Conservation (phyloP, 306 rosid species). For the Lathyrus aphaca region DNA sequence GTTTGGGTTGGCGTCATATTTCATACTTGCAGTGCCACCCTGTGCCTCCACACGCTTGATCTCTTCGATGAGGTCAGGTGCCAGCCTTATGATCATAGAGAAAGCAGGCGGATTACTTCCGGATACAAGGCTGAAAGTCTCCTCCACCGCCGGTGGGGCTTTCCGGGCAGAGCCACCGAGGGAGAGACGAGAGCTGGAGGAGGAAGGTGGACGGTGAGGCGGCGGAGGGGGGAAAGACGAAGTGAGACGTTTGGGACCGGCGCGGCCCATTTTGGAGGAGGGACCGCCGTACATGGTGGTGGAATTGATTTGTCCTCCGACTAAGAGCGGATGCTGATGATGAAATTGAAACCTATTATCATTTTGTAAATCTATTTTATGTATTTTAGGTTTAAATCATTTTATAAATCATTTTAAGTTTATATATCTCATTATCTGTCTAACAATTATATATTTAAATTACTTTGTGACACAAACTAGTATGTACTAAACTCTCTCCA, state of each 20-base stretch:
- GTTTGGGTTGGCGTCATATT: constrained; percentile 62
- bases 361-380: too few species aligned
- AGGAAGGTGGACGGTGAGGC: constrained; percentile 48
- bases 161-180: constrained; percentile 52
- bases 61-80: constrained; percentile 89
- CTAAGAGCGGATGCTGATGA: neutral
- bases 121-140: constrained; percentile 68
- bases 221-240: constrained; percentile 60
- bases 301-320: constrained; percentile 13
- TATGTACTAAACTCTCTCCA: too few species aligned
- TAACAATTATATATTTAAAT: too few species aligned
- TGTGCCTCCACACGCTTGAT: constrained; percentile 90
- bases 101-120: constrained; percentile 78
- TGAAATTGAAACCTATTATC: constrained; percentile 6
- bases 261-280: constrained; percentile 86
- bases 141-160: constrained; percentile 63
- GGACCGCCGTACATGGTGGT: constrained; percentile 75
- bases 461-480: too few species aligned
- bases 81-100: constrained; percentile 78
- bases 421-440: too few species aligned
- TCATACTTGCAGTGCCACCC: constrained; percentile 80
- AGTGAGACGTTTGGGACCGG: constrained; percentile 60
- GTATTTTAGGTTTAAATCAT: too few species aligned
- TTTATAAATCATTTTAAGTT: too few species aligned
- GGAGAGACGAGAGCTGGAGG: constrained; percentile 58